A percentile compares a stretch with the other conserved stretches of the same genome.
These are phyloP conservation scores for Rhodotorula sp. DNA, from an alignment of 1,284 basidiomycete genomes.

Conservation along the genomic window DNA sequence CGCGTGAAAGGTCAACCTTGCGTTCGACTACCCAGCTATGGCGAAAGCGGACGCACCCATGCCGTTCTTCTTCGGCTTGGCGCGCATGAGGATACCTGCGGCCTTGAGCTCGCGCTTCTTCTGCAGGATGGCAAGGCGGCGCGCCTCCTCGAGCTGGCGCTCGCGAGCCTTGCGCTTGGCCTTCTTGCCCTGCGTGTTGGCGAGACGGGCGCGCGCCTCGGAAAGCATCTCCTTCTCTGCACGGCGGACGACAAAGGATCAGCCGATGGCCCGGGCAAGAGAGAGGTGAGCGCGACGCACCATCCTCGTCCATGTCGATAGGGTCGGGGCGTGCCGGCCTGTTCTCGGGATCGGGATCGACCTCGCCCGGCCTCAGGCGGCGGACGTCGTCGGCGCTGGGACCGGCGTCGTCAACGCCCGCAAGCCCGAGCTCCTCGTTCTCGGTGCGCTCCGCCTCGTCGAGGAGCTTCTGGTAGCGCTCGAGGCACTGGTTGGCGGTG, in stretches of 20 bases:
- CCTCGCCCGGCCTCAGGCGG: constrained; percentile 88
- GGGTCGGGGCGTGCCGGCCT: constrained; percentile 97
- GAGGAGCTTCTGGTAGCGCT: constrained; percentile 95
- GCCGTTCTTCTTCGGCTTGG: constrained; percentile 90
- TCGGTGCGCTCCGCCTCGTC: constrained; percentile 97
- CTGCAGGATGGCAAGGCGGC: constrained; percentile 89
- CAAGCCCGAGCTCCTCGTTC: constrained; percentile 77
- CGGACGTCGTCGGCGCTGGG: constrained; percentile 90
- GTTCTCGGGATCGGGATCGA: constrained; percentile 98
- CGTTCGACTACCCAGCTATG: neutral
- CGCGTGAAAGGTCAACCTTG: neutral
- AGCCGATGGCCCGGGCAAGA: neutral
- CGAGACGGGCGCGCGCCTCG: constrained; percentile 94
- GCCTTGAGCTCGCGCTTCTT: constrained; percentile 98
- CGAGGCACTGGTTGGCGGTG: constrained; percentile 97
- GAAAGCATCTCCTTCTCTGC: constrained; percentile 99
- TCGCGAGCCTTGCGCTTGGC: constrained; percentile 98
- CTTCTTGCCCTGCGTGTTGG: constrained; percentile 99
- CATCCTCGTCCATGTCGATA: constrained; percentile 99
- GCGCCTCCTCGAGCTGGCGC: constrained; percentile 91
- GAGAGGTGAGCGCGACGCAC: constrained; percentile 52
- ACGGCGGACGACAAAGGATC: neutral
- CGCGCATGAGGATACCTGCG: constrained; percentile 82
- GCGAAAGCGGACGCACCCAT: constrained; percentile 70
- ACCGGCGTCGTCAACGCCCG: constrained; percentile 74